Conservation (phyloP, 805 yeast species). For the Lachancea fermentati region DNA sequence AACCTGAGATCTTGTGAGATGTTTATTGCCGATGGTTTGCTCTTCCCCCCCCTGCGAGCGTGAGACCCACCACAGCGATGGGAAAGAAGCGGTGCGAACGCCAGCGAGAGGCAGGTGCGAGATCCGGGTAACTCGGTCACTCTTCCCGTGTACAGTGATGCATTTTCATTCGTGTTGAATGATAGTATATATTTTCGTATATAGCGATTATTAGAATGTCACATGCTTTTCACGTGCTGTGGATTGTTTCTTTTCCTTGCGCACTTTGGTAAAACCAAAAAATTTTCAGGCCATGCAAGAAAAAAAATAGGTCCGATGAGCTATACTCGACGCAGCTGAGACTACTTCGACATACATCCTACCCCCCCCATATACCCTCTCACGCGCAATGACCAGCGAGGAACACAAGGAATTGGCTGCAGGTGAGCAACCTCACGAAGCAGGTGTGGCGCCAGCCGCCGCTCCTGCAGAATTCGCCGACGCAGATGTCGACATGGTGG, state of each 20-base stretch:
- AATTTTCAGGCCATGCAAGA: no score
- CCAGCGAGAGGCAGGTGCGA: no score
- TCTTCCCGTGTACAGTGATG: neutral
- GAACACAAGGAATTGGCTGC: neutral
- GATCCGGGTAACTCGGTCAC: neutral
- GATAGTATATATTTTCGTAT: neutral
- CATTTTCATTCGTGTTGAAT: neutral
- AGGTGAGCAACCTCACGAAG: neutral
- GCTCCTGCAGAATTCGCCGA: neutral
- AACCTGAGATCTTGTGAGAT: neutral
- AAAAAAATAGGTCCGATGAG: no score
- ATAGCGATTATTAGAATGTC: neutral
- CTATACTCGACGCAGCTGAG: no score
- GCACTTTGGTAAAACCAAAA: no score
- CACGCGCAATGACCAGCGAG: neutral
- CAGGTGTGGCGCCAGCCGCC: neutral
- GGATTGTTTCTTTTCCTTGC: no score
- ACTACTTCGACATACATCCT: no score
- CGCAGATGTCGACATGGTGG: conserved; percentile 15
- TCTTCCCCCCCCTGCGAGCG: conserved; percentile 1
- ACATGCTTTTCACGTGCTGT: neutral
- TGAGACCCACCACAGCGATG: neutral
- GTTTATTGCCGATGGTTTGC: neutral
- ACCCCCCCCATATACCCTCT: no score
- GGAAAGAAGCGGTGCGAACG: neutral